These are phyloP conservation scores for Neonectria sp. DNA, from an alignment of 2,329 filamentous ascomycete genomes.

Conservation along the genomic window DNA sequence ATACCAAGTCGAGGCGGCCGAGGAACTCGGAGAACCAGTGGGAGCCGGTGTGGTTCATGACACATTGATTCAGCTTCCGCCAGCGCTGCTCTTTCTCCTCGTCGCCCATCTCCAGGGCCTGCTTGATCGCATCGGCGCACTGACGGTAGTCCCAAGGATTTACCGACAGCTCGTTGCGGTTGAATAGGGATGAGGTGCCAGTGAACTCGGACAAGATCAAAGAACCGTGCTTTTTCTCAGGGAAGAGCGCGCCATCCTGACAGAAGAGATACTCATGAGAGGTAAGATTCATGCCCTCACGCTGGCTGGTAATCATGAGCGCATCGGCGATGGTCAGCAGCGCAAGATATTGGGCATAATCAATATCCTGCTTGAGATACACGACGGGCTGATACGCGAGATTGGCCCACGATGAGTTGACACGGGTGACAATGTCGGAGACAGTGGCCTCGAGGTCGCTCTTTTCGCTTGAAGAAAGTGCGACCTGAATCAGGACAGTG, in stretches of 20 bases:
- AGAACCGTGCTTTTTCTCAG: conserved; percentile 85
- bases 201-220: conserved; percentile 97
- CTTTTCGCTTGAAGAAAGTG: conserved; percentile 90
- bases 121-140: conserved; percentile 88
- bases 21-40: conserved; percentile 89
- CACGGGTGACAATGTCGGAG: conserved; percentile 93
- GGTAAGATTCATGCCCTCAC: conserved; percentile 97
- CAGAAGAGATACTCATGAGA: conserved; percentile 95
- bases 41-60: conserved; percentile 85
- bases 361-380: conserved; percentile 95
- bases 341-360: conserved; percentile 93
- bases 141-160: conserved; percentile 97
- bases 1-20: conserved; percentile 79
- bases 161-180: conserved; percentile 84
- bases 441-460: conserved; percentile 89
- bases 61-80: conserved; percentile 79
- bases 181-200: conserved; percentile 89
- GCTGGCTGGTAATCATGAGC: conserved; percentile 93
- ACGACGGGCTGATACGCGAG: conserved; percentile 93
- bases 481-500: conserved; percentile 94
- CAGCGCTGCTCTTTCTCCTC: conserved; percentile 84
- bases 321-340: conserved; percentile 91
- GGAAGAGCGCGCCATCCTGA: conserved; percentile 82
- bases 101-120: conserved; percentile 84
- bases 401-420: conserved; percentile 93